A percentile compares a stretch with the other conserved stretches of the same genome.
These are phyloP conservation scores for Scutellaria galericulata DNA, from an alignment of 257 asterid genomes.

Conservation along the genomic window DNA sequence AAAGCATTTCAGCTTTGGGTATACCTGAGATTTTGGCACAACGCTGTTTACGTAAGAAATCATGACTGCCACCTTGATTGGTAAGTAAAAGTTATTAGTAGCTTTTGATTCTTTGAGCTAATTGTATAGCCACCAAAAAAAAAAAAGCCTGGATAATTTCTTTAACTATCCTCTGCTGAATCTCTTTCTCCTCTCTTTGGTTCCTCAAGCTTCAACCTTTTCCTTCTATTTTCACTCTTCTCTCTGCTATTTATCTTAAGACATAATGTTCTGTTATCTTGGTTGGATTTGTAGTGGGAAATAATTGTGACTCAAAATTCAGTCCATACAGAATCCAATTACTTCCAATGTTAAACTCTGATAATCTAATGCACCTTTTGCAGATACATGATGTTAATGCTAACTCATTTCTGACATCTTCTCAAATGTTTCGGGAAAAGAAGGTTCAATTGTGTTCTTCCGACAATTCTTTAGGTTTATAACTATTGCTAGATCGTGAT, in stretches of 20 bases:
- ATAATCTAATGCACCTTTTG: constrained; percentile 12
- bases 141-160: neutral
- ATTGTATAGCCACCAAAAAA: neutral
- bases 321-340: neutral
- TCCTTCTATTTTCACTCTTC: neutral
- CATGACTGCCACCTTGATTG: constrained; percentile 48
- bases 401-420: constrained; percentile 51
- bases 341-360: constrained; percentile 17
- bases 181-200: neutral
- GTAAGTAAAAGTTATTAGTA: constrained; percentile 32
- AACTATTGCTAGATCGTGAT: constrained; percentile 29
- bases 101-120: constrained; percentile 20
- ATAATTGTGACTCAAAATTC: neutral
- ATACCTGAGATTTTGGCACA: constrained; percentile 64
- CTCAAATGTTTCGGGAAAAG: constrained; percentile 35
- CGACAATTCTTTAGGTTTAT: constrained; percentile 39
- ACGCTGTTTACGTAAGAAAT: constrained; percentile 55
- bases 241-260: neutral
- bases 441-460: constrained; percentile 32
- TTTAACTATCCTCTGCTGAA: neutral
- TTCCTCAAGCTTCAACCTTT: neutral
- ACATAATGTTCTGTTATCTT: too few species aligned
- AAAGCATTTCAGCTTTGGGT: constrained; percentile 63
- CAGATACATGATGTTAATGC: constrained; percentile 56
- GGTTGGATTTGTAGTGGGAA: neutral